A percentile compares a stretch with the other conserved stretches of the same genome.
These are phyloP conservation scores for Mucor lusitanicus DNA, from an alignment of 371 early-diverging fungal genomes.

Conservation along the genomic window DNA sequence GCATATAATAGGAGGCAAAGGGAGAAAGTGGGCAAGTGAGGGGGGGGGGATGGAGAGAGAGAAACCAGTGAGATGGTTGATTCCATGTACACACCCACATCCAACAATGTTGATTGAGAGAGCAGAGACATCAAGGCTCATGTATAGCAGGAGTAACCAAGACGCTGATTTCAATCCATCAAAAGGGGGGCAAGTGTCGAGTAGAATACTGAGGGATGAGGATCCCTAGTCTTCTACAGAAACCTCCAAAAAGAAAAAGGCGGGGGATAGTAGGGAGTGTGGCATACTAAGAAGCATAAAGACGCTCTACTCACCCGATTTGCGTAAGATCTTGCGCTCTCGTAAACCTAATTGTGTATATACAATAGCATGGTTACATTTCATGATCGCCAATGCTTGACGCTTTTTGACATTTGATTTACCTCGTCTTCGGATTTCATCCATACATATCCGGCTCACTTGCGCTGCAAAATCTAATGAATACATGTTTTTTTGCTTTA, in stretches of 20 bases:
- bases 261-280: background rate
- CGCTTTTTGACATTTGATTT: background rate
- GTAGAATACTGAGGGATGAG: background rate
- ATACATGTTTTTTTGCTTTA: slow-evolving; percentile 11
- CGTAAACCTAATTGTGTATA: slow-evolving; percentile 30
- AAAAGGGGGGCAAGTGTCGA: background rate
- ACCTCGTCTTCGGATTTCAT: slow-evolving; percentile 46
- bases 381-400: background rate
- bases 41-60: background rate
- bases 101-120: background rate
- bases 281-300: background rate
- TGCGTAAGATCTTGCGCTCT: slow-evolving; percentile 49
- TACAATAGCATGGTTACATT: background rate
- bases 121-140: background rate
- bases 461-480: slow-evolving; percentile 41
- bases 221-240: background rate
- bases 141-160: background rate
- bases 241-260: background rate
- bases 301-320: slow-evolving; percentile 34
- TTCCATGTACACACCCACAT: background rate
- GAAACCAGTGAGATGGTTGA: background rate
- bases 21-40: background rate
- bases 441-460: slow-evolving; percentile 47
- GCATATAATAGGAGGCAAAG: background rate
- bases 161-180: background rate